phyloP scores from a whole-genome alignment of 164 flowering plant genomes.

The Akebia trifoliata region DNA sequence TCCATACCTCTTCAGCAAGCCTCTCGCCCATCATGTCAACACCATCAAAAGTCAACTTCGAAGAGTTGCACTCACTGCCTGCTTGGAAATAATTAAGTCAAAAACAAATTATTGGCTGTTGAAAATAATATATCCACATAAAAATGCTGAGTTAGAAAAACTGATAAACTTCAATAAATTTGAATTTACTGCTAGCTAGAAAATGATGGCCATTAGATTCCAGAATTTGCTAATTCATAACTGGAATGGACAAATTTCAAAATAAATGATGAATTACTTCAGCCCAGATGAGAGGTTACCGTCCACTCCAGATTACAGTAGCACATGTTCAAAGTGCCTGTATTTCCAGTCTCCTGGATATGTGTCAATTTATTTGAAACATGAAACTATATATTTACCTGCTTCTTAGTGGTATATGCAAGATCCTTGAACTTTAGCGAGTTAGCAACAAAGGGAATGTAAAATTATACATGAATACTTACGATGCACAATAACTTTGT shows the following conservation, averaged over 20 bases:
- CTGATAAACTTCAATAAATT: neutral
- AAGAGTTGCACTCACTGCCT: slow-evolving; percentile 81
- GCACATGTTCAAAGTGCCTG: neutral
- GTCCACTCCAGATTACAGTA: neutral
- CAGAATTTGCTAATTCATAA: neutral
- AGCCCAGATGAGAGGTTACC: neutral
- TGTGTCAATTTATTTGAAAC: neutral
- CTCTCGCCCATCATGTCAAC: slow-evolving; percentile 93
- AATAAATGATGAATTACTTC: neutral
- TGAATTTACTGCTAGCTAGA: neutral
- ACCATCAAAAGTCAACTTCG: slow-evolving; percentile 83
- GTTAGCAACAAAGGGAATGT: neutral
- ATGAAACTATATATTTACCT: neutral
- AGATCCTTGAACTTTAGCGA: neutral
- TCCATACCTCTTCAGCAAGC: slow-evolving; percentile 78
- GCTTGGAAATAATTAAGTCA: slow-evolving; percentile 22
- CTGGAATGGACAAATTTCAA: neutral
- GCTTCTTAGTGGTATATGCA: neutral
- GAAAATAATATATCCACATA: neutral
- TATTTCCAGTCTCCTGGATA: neutral
- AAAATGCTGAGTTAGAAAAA: slow-evolving; percentile 1
- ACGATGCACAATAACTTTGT: slow-evolving; percentile 89
- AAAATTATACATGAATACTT: slow-evolving; percentile 26
- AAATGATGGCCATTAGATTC: neutral
- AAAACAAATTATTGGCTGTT: neutral